phyloP scores from a whole-genome alignment of 805 yeast genomes.

The Hanseniaspora taiwanica region DNA sequence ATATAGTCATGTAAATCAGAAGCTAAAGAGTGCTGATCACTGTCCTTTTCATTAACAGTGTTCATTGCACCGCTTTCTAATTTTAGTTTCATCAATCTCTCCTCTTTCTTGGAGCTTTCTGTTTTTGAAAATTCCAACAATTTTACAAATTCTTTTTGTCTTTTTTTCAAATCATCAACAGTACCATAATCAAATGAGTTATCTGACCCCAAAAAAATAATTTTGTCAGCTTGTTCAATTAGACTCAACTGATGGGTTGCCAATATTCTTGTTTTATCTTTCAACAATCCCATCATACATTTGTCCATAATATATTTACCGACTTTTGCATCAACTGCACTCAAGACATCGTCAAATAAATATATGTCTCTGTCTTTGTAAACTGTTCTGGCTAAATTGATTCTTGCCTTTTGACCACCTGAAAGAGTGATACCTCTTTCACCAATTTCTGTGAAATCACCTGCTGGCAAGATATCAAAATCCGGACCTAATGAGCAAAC shows the following conservation, averaged over 20 bases:
- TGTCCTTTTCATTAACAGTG: slow-evolving; percentile 3
- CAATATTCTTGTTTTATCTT: slow-evolving; percentile 44
- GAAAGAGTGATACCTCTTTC: slow-evolving; percentile 65
- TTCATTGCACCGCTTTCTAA: slow-evolving; percentile 16
- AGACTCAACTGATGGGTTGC: slow-evolving; percentile 70
- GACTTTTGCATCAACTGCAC: slow-evolving; percentile 71
- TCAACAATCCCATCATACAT: slow-evolving; percentile 42
- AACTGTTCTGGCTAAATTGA: slow-evolving; percentile 58
- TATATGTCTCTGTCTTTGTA: slow-evolving; percentile 51
- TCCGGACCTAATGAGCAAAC: slow-evolving; percentile 51
- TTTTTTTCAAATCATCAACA: slow-evolving; percentile 30
- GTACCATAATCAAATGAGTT: slow-evolving; percentile 49
- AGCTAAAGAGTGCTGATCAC: no score
- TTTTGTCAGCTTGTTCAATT: slow-evolving; percentile 46
- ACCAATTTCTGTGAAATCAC: slow-evolving; percentile 61
- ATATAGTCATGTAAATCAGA: no score
- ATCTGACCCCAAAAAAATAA: slow-evolving; percentile 49
- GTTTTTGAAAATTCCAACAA: slow-evolving; percentile 32
- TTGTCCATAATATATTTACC: slow-evolving; percentile 53
- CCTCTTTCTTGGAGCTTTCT: slow-evolving; percentile 17
- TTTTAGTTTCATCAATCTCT: slow-evolving; percentile 13
- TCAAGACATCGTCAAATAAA: slow-evolving; percentile 55
- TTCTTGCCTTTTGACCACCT: slow-evolving; percentile 72
- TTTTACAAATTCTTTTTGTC: slow-evolving; percentile 32
- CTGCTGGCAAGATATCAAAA: slow-evolving; percentile 46